A percentile compares a stretch with the other conserved stretches of the same genome.
Conservation (phyloP, 345 rosid species). For the Eucalyptus polybractea region DNA sequence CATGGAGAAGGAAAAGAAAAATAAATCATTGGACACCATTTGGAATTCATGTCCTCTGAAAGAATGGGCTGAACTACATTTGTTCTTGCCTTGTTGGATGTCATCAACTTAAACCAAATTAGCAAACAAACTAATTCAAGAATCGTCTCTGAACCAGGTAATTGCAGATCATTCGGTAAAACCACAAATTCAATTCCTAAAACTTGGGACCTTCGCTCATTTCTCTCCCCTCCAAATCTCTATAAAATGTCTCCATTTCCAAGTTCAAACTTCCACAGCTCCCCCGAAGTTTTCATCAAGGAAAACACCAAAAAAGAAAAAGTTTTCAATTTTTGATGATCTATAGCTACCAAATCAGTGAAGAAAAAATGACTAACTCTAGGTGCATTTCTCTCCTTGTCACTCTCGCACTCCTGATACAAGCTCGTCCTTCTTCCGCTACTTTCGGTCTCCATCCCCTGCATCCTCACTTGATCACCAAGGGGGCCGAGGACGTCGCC, state of each 20-base stretch:
- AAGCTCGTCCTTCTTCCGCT: neutral
- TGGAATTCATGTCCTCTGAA: neutral
- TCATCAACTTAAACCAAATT: neutral
- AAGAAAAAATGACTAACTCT: neutral
- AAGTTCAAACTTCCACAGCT: neutral
- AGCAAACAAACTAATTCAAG: too few species aligned
- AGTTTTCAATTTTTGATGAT: neutral
- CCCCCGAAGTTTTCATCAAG: neutral
- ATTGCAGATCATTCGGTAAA: neutral
- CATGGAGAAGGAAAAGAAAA: neutral
- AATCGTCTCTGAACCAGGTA: neutral
- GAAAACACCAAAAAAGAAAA: neutral
- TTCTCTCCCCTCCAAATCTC: neutral
- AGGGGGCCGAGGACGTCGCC: neutral
- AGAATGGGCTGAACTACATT: neutral
- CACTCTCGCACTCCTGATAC: neutral
- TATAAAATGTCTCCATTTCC: neutral
- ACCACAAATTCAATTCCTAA: neutral
- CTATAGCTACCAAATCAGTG: neutral
- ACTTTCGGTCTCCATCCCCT: neutral
- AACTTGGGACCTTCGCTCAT: neutral
- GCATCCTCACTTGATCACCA: neutral
- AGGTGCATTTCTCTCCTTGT: neutral
- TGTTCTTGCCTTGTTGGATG: neutral
- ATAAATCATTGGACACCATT: neutral